Base-by-base conservation (phyloP, 2,329 filamentous ascomycete genomes). In the Dothistroma pini region DNA sequence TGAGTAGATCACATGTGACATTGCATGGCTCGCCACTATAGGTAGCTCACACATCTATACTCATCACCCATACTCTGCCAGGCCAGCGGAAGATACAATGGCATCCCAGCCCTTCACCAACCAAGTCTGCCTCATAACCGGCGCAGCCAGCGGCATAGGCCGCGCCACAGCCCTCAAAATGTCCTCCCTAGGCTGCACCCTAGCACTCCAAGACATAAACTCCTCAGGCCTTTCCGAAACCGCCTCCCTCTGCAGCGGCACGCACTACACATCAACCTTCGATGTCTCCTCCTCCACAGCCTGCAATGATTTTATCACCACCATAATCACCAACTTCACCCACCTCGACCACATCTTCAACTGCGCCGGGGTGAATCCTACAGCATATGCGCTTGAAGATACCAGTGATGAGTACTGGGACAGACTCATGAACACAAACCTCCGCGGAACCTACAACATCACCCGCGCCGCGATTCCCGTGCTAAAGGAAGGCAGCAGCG, bases 341-440 rank as follows among this genome's bases (percentile, higher is more conserved):
- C 64, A 63, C 9, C 62, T 82, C 0, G 75, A 81, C 50, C 61
- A 61, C 35, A 63, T 79, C 1, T 76, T 78, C 57, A 80, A 81
- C 56, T 75, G 74, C 58, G 78, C 78, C 0, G 75, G 75, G 14
- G 72, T 75, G 2, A 74, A 73, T 56, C 72, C 72, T 1, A 73
- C 71, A 1, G 64, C 72, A 11, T 72, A 69, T 11, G 66, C 71
- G 1, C 63, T 79, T 25, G 68, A 69, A 8, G 72, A 74, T 1
- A 73, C 76, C 19, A 72, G 72, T 6, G 75, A 84, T 59, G 79
- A 72, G 11, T 83, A 76, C 59, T 81, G 73, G 68, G 68, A 73
- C 57, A 75, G 71, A 44, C 59, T 77, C 10, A 72, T 76, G 1
- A 68, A 73, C 35, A 73, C 76, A 14, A 80, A 78, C 58, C 62